Base-by-base conservation (phyloP, 345 rosid species). In the Lumnitzera racemosa region DNA sequence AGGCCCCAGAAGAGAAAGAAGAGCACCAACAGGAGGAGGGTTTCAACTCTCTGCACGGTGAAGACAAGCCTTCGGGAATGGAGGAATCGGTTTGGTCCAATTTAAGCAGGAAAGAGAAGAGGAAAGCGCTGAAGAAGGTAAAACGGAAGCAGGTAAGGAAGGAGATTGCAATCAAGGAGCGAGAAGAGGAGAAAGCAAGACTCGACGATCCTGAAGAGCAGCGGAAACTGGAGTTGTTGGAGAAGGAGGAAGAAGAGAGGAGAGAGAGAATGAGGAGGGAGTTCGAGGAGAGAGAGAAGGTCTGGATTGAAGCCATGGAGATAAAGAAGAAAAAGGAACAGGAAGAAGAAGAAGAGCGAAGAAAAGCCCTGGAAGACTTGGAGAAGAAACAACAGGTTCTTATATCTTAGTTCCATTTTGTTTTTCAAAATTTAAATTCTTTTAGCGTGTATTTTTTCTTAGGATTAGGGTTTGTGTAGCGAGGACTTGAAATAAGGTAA, bases 201-300 rank as follows among this genome's bases (percentile, higher is more conserved):
- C 49, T 72, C 54, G 80, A 87, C 65, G 96, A 89, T 67, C 90
- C 88, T 29, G 91, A 70, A 59, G 88, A 85, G 72, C 84, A 72
- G 67, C 80, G 70, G 68, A 79, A 76, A 61, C 27, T 75, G 13
- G 71, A 67, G 70, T 70, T 73, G 71, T 69, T 74, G 74, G 88
- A 77, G 76, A 80, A 80, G 72, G 90, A 76, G 69, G 98, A 78
- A 78, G 84, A 53, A 52, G 72, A 67, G 70, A 57, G 66, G 62
- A 80, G 77, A 71, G 88, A 87, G 65, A 69, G 74, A 55, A 88
- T 76, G 60, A 64, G 83, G 70, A 82, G 62, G 71, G 91, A 85
- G 75, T 92, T 89, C 60, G 84, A 83, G 68, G 90, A 87, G 76
- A 60, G 91, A 56, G 96, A 92, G 80, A 77, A 83, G 79, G 68